Base-by-base conservation (phyloP, 1,139 yeast species). In the Sugiyamaella xylanicola region DNA sequence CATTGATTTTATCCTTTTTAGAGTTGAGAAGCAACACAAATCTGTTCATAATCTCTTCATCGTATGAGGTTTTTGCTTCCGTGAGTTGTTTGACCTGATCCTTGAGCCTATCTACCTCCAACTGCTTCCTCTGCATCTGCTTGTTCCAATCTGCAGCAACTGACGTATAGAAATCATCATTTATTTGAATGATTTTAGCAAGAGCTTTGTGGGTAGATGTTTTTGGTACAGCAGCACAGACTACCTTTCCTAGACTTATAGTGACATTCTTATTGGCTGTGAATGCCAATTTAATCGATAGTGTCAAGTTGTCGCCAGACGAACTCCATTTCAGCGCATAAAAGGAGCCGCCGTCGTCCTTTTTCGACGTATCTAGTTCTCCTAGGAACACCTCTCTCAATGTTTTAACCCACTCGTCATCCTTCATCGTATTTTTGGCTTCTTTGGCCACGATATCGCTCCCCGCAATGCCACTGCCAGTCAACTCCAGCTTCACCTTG, bases 1-100 rank as follows among this genome's bases (percentile, higher is more conserved):
- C 56, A 39, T 41, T 46, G 15, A 60, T 58, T 48, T 52, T 54
- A 11, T 32, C 51, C 53, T 60, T 60, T 41, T 61, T 61, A 21
- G 49, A 40, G 48, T 61, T 60, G 36, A 60, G 47, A 11, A 61
- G 44, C 20, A 50, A 41, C 15, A 53, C 50, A 37, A 58, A 52
- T 19, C 59, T 35, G 16, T 35, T 49, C 41, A 60, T 20, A 42
- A 61, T 44, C 15, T 57, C 56, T 9, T 45, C 51, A 41, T 55
- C 61, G 46, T 54, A 58, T 36, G 35, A 44, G 37, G 49, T 46
- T 49, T 55, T 59, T 40, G 54, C 59, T 17, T 46, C 55, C 1
- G 48, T 54, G n/a, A 60, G 43, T 45, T 61, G 58, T 17, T 56
- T 41, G 20, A 59, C 37, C 41, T 56, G 58, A 13, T 21, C 32